phyloP scores from a whole-genome alignment of 352 stramenopile genomes.

The Phytophthora multivora region DNA sequence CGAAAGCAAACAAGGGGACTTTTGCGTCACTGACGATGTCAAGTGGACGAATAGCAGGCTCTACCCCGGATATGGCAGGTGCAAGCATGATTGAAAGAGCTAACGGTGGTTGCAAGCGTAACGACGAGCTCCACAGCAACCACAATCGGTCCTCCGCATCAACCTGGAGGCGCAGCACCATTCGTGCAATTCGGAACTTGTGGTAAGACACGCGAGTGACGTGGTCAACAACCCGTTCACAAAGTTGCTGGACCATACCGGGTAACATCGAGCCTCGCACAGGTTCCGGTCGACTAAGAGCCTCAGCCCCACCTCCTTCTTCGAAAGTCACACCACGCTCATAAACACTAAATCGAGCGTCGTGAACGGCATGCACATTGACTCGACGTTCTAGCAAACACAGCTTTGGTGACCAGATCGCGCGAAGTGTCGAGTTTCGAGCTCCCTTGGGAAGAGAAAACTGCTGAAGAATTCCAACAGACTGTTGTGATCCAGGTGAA shows the following conservation, averaged over 20 bases:
- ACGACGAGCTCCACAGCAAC: constrained; percentile 94
- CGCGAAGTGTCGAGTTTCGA: constrained; percentile 89
- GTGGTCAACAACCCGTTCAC: constrained; percentile 92
- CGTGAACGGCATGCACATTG: constrained; percentile 91
- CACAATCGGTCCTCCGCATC: constrained; percentile 94
- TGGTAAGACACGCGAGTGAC: constrained; percentile 92
- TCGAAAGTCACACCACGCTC: constrained; percentile 96
- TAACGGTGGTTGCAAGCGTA: constrained; percentile 65
- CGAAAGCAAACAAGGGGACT: constrained; percentile 58
- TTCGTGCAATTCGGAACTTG: constrained; percentile 91
- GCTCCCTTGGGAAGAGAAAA: constrained; percentile 95
- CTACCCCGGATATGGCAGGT: background rate
- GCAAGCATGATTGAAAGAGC: background rate
- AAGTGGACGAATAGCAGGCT: constrained; percentile 44
- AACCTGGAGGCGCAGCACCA: constrained; percentile 96
- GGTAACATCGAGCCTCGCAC: constrained; percentile 92
- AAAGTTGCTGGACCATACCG: constrained; percentile 90
- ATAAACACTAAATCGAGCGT: constrained; percentile 92
- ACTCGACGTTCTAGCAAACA: constrained; percentile 93
- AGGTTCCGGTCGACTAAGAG: constrained; percentile 84
- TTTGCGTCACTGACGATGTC: constrained; percentile 75
- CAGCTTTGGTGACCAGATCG: constrained; percentile 96
- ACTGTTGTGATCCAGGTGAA: constrained; percentile 17
- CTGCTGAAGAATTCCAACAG: constrained; percentile 93
- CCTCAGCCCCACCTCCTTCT: constrained; percentile 72